These are phyloP conservation scores for Talaromyces adpressus DNA, from an alignment of 495 filamentous ascomycete species.

Conservation along the genomic window DNA sequence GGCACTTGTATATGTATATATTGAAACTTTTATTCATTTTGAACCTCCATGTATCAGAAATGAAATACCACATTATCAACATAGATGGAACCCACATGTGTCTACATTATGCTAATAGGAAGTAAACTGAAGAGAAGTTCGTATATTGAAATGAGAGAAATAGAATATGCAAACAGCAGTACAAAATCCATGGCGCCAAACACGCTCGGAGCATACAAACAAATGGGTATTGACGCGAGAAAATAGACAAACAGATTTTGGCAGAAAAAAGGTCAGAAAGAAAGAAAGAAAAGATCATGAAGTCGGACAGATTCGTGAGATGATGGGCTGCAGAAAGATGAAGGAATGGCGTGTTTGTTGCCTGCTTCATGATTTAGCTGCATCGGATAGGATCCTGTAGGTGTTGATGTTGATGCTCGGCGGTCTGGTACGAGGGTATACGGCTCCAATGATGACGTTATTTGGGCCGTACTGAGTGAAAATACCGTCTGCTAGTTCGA, in stretches of 20 bases:
- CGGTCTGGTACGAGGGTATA: slow-evolving; percentile 25
- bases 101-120: not conserved
- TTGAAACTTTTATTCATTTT: not conserved
- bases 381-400: slow-evolving; percentile 31
- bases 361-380: slow-evolving; percentile 17
- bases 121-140: not conserved
- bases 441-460: slow-evolving; percentile 21
- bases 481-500: slow-evolving; percentile 51
- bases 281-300: not conserved
- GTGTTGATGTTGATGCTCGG: slow-evolving; percentile 23
- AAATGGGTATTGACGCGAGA: slow-evolving; percentile 12
- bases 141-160: slow-evolving; percentile 2
- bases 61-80: not conserved
- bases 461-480: slow-evolving; percentile 24
- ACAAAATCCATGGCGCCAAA: not conserved
- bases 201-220: slow-evolving; percentile 1
- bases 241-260: not conserved
- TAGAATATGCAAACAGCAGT: not conserved
- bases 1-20: not conserved
- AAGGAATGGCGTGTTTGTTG: not conserved
- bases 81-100: not conserved
- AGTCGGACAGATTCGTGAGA: not conserved
- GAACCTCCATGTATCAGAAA: not conserved
- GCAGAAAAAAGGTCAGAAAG: not conserved
- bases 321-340: not conserved